Conservation (phyloP, 1,284 basidiomycete species). For the Puccinia novopanici region DNA sequence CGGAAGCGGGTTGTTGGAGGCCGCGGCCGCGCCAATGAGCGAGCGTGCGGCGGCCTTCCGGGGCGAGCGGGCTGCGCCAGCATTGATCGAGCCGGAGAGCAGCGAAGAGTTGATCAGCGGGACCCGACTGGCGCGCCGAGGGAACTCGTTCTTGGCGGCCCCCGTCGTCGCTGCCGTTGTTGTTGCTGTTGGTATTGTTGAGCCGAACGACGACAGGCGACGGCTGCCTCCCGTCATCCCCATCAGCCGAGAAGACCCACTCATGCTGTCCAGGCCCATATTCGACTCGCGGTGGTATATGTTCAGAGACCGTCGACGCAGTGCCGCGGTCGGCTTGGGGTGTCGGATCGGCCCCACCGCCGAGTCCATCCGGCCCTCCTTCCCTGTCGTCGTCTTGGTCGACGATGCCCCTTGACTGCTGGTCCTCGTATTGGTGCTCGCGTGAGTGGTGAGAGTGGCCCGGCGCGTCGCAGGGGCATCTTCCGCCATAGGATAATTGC, state of each 20-base stretch:
- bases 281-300: slow-evolving; percentile 21
- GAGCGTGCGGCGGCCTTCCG: background rate
- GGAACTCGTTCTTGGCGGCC: background rate
- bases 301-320: slow-evolving; percentile 24
- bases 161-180: background rate
- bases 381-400: background rate
- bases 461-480: background rate
- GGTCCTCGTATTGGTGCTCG: background rate
- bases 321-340: slow-evolving; percentile 1
- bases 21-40: background rate
- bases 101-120: slow-evolving; percentile 12
- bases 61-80: background rate
- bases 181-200: background rate
- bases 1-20: background rate
- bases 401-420: background rate
- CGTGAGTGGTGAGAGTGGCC: background rate
- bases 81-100: background rate
- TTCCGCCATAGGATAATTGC: slow-evolving; percentile 1
- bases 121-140: slow-evolving; percentile 16
- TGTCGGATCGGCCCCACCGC: slow-evolving; percentile 28
- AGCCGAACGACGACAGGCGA: background rate
- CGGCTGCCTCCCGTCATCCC: background rate
- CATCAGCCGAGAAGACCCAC: background rate
- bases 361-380: slow-evolving; percentile 10
- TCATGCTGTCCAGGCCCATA: background rate